phyloP scores from a whole-genome alignment of 305 asterid species.

The Plantago lanceolata region DNA sequence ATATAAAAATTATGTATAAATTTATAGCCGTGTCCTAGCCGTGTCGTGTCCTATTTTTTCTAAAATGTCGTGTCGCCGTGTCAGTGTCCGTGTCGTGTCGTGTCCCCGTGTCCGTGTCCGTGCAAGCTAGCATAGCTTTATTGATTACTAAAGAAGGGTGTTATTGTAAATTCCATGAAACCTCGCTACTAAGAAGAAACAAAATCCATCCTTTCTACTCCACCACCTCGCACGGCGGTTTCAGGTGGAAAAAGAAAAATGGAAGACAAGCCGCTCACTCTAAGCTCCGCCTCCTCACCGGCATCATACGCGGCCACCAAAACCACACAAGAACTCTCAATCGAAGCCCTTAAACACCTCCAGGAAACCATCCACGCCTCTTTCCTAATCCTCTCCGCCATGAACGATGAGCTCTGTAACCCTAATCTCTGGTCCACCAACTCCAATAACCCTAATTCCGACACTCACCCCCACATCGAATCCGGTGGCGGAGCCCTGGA shows the following conservation, averaged over 20 bases:
- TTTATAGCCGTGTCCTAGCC: too few relatives aligned
- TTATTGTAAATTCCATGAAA: too few relatives aligned
- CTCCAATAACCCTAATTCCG: constrained; percentile 39
- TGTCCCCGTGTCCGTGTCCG: too few relatives aligned
- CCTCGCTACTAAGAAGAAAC: too few relatives aligned
- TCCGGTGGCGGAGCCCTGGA: constrained; percentile 89
- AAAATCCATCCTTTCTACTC: too few relatives aligned
- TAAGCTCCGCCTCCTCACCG: constrained; percentile 18
- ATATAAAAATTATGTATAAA: too few relatives aligned
- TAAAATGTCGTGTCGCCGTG: too few relatives aligned
- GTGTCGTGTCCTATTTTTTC: too few relatives aligned
- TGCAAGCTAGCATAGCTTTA: too few relatives aligned
- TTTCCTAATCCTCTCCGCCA: constrained; percentile 49
- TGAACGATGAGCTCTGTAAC: constrained; percentile 93
- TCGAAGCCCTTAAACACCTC: constrained; percentile 51
- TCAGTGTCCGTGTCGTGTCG: too few relatives aligned
- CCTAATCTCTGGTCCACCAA: constrained; percentile 69
- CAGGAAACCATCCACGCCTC: constrained; percentile 59
- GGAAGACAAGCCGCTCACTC: constrained; percentile 33
- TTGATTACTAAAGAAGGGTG: neutral
- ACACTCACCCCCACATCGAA: constrained; percentile 38
- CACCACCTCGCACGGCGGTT: too few relatives aligned
- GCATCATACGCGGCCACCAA: constrained; percentile 19
- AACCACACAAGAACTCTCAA: constrained; percentile 40
- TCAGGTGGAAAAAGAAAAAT: constrained; percentile 19